Conservation (phyloP, 768 basidiomycete species). For the Amanita subjunquillea region DNA sequence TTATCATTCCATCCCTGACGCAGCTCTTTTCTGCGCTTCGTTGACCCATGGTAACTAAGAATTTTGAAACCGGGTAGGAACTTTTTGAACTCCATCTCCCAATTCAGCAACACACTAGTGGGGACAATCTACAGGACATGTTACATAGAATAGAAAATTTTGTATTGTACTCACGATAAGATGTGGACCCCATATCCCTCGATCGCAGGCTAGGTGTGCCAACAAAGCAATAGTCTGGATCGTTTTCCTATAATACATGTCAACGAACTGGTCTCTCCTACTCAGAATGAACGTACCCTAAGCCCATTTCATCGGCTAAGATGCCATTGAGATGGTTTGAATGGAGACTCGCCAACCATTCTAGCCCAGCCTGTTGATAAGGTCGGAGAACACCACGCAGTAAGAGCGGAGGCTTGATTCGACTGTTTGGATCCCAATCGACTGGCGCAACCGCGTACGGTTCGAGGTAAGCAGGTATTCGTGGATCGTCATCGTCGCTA, state of each 20-base stretch:
- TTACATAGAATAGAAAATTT: background rate
- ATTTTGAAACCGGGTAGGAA: constrained; percentile 85
- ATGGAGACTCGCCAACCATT: constrained; percentile 90
- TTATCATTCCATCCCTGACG: constrained; percentile 88
- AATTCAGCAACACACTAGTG: constrained; percentile 88
- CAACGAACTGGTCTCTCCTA: background rate
- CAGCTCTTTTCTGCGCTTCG: constrained; percentile 82
- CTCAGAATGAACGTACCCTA: constrained; percentile 53
- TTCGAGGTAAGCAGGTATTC: constrained; percentile 47
- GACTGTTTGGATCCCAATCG: constrained; percentile 50
- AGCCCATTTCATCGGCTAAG: constrained; percentile 89
- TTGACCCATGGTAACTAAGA: constrained; percentile 83
- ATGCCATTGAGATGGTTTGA: constrained; percentile 74
- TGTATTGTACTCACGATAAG: constrained; percentile 47
- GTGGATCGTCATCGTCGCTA: constrained; percentile 18
- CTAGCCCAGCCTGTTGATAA: constrained; percentile 87
- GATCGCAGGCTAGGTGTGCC: constrained; percentile 85
- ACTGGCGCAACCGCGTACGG: constrained; percentile 66
- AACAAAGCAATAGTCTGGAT: constrained; percentile 94
- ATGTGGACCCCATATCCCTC: constrained; percentile 90
- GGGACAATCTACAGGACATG: constrained; percentile 59
- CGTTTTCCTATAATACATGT: constrained; percentile 55
- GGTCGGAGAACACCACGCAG: constrained; percentile 84
- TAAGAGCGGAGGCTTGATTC: constrained; percentile 57
- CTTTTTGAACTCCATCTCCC: constrained; percentile 97